Base-by-base conservation (phyloP, 2,329 filamentous ascomycete species). In the Sclerotinia glacialis region DNA sequence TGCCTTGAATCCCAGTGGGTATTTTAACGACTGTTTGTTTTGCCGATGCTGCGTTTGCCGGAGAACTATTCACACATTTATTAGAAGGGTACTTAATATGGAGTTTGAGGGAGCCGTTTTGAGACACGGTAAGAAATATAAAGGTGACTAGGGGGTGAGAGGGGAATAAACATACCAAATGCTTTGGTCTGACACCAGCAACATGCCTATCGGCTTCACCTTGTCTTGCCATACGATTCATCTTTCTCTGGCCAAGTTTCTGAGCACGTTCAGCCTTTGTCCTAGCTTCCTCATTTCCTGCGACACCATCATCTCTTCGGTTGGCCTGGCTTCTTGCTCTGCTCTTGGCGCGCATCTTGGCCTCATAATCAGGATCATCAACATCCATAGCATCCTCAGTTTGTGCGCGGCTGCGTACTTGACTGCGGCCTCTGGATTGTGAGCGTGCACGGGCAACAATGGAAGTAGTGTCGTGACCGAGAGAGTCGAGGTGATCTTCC, bases 211-310 rank as follows among this genome's bases (percentile, higher is more conserved):
- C 95, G 69, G 90, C 93, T 83, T 99, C 95, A 83, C 95, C 95
- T 84, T 96, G 92, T 79, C 93, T 89, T 54, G 95, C 95, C 90
- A 96, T 95, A 71, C 94, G 87, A 83, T 99, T 99, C 93, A 96
- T 97, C 86, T 93, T 94, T 85, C 94, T 93, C 88, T 99, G 96
- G 75, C 89, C 85, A 77, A 99, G 81, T 85, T 97, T 98, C 77
- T 88, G 85, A 77, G 96, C 83, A 75, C 89, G 88, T 79, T 97
- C 93, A 47, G 92, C 93, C 85, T 94, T 96, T 68, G 83, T 84
- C 72, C 91, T 86, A 60, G 85, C 82, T 64, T 77, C 79, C 71
- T 87, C 85, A 76, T 91, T 86, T 49, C 58, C 58, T 67, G 83
- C 85, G 52, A 98, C 89, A 80, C 92, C 92, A 71, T 93, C 91